These are phyloP conservation scores for Agrocybe praecox DNA, from an alignment of 768 basidiomycete genomes.

Conservation along the genomic window DNA sequence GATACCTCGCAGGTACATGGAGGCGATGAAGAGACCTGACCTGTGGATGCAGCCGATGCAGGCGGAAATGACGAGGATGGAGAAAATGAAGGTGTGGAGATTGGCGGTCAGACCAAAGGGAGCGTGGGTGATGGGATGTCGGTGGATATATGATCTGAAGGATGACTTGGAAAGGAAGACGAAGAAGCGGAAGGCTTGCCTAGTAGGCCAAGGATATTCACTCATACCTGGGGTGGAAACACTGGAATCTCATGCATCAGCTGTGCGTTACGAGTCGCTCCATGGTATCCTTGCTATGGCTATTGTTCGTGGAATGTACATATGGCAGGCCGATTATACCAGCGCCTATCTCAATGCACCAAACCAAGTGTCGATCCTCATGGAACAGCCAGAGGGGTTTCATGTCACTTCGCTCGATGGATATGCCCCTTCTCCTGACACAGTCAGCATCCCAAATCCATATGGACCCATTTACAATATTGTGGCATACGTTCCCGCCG, in stretches of 20 bases:
- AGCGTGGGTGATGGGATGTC: too few relatives aligned
- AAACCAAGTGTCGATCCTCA: neutral
- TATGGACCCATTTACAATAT: slow-evolving; percentile 1
- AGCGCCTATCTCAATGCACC: neutral
- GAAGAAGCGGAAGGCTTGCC: too few relatives aligned
- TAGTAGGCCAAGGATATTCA: neutral
- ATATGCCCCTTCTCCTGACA: neutral
- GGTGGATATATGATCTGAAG: too few relatives aligned
- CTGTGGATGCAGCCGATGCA: neutral
- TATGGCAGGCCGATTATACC: slow-evolving; percentile 2
- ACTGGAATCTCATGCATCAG: neutral
- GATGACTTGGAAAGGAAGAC: too few relatives aligned
- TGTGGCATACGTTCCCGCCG: slow-evolving; percentile 1
- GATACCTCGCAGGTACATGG: neutral
- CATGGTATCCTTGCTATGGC: neutral
- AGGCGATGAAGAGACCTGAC: neutral
- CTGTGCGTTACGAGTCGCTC: neutral
- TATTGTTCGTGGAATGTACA: neutral
- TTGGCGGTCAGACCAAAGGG: too few relatives aligned
- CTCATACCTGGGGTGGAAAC: slow-evolving; percentile 10
- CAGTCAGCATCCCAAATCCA: neutral
- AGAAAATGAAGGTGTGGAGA: neutral
- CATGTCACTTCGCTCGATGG: neutral
- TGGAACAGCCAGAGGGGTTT: slow-evolving; percentile 2
- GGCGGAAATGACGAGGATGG: neutral